Evolutionary conservation across 352 stramenopile genomes (phyloP).

Genomic region (Phytophthora pini): DNA sequence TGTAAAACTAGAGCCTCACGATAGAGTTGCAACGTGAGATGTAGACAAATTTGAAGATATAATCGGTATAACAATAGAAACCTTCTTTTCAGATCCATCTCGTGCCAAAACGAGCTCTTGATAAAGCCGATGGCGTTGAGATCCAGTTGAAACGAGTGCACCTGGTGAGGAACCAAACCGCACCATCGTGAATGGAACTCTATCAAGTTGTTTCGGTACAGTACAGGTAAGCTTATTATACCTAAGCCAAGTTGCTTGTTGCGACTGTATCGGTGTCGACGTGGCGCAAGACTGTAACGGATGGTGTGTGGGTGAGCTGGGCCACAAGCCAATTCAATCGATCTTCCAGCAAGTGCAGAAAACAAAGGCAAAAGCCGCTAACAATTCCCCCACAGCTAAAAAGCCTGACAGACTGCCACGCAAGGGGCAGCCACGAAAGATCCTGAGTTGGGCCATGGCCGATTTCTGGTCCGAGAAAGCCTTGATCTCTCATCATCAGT

Average conservation of each 20-base stretch:
- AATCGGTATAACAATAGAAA: conserved; percentile 16
- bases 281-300: conserved; percentile 36
- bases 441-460: conserved; percentile 20
- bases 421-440: not conserved
- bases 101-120: not conserved
- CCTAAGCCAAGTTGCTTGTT: conserved; percentile 3
- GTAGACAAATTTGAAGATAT: conserved; percentile 22
- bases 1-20: conserved; percentile 41
- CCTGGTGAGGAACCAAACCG: no score
- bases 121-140: not conserved
- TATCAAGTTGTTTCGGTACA: no score
- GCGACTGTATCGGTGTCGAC: conserved; percentile 25
- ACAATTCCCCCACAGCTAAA: no score
- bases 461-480: conserved; percentile 17
- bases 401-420: no score
- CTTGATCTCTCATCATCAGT: conserved; percentile 21
- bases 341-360: conserved; percentile 20
- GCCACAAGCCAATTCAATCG: conserved; percentile 1
- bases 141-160: conserved; percentile 4
- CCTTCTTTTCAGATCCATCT: not conserved
- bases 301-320: conserved; percentile 8
- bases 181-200: no score
- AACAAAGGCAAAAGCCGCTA: not conserved
- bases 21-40: conserved; percentile 42
- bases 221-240: no score